These are phyloP conservation scores for Dryadomyces quercivorus DNA, from an alignment of 2,329 filamentous ascomycete genomes.

Conservation along the genomic window DNA sequence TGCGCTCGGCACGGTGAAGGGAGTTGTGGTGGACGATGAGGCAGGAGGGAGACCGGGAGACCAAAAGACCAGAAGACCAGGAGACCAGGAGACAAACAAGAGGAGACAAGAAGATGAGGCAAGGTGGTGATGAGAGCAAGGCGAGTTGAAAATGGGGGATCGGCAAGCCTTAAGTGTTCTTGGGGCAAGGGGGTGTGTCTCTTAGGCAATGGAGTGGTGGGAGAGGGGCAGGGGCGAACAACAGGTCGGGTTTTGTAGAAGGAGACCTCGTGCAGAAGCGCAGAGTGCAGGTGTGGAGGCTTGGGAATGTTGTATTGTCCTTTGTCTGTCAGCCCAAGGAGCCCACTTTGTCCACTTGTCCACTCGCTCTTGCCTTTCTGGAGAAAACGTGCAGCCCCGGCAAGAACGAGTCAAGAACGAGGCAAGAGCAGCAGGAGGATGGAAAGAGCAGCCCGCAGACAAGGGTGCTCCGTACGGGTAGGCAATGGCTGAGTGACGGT, in stretches of 20 bases:
- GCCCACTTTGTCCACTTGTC: conserved; percentile 1
- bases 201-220: not conserved
- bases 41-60: not conserved
- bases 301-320: not conserved
- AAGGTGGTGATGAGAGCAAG: no score
- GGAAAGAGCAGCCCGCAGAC: not conserved
- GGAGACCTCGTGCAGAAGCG: not conserved
- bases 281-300: not conserved
- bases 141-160: conserved; percentile 30
- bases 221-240: conserved; percentile 3
- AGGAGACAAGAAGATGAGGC: not conserved
- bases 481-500: not conserved
- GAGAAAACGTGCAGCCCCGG: conserved; percentile 20
- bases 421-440: not conserved
- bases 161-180: conserved; percentile 48
- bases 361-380: not conserved
- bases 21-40: not conserved
- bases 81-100: not conserved
- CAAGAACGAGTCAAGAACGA: conserved; percentile 5
- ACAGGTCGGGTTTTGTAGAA: conserved; percentile 1
- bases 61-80: not conserved
- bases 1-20: not conserved
- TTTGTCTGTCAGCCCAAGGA: conserved; percentile 1
- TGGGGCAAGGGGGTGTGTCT: conserved; percentile 14
- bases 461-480: not conserved